Evolutionary conservation across 371 early-diverging fungal species (phyloP).

Genomic region (Mucor plumbeus): DNA sequence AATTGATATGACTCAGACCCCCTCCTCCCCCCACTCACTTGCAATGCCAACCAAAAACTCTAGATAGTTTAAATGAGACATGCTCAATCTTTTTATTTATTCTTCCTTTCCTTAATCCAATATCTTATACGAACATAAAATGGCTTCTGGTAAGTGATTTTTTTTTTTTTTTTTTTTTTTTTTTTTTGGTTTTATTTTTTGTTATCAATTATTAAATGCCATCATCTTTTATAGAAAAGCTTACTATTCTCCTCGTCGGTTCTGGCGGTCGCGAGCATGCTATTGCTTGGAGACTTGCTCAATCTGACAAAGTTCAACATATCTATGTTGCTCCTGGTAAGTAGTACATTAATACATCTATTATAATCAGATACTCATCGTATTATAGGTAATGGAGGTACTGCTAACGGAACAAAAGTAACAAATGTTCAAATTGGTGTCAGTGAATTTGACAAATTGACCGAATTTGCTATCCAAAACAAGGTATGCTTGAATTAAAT

Average conservation of each 20-base stretch:
- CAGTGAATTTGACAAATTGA: conserved; percentile 75
- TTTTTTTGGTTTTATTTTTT: neutral
- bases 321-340: conserved; percentile 87
- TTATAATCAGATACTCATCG: too few relatives aligned
- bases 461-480: conserved; percentile 81
- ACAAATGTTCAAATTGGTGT: conserved; percentile 79
- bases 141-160: conserved; percentile 30
- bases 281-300: conserved; percentile 89
- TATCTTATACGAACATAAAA: neutral
- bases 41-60: neutral
- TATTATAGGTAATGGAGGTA: conserved; percentile 90
- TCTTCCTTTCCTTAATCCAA: conserved; percentile 3
- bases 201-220: neutral
- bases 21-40: conserved; percentile 5
- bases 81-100: conserved; percentile 13
- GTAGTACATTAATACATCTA: neutral
- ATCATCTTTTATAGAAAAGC: conserved; percentile 45
- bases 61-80: neutral
- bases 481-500: conserved; percentile 50
- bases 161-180: too few relatives aligned
- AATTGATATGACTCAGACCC: conserved; percentile 37
- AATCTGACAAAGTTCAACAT: conserved; percentile 74
- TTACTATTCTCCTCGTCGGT: conserved; percentile 88
- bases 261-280: conserved; percentile 98
- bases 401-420: conserved; percentile 76